Base-by-base conservation (phyloP, 2,329 filamentous ascomycete genomes). In the Thelonectria blattea region DNA sequence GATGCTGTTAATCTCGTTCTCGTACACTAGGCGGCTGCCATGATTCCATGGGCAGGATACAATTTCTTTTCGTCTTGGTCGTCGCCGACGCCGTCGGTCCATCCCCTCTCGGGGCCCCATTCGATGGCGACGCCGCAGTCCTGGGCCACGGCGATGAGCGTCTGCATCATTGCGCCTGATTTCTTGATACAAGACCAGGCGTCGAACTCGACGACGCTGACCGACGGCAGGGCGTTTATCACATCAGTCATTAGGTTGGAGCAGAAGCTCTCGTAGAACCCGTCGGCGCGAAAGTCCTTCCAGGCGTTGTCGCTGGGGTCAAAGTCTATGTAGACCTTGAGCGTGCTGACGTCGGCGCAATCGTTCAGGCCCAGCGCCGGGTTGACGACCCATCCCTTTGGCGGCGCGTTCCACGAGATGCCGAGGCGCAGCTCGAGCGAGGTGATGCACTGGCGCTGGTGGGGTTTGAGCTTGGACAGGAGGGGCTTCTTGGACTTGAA, bases 401-500 rank as follows among this genome's bases (percentile, higher is more conserved):
- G 91, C 14, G 91, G 90, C 58, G 84, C 84, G 62, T 80, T 87
- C 86, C 89, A 93, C 18, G 90, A 90, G 0, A 90, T 90, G 0
- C 91, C 91, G 0, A 93, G 79, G 3, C 90, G 85, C 54, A 93
- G 75, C 74, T 93, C 88, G 3, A 93, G 76, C 0, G 84, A 84
- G 1, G 83, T 87, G 46, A 93, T 80, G 47, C 78, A 82, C 15
- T 78, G 77, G 34, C 89, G 84, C 58, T 90, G 88, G 30, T 77
- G 78, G 0, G 84, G 75, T 18, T 86, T 85, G 56, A 93, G 75
- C 17, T 90, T 86, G 6, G 88, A 83, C 27, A 93, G 80, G 0
- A 93, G 79, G 1, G 90, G 90, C 66, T 85, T 86, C 76, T 91
- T 91, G 30, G 87, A 88, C 76, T 91, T 89, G 79, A 91, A 91